A percentile compares a stretch with the other conserved stretches of the same genome.
Evolutionary conservation across 805 yeast genomes (phyloP).

Genomic region (Wickerhamomyces xylosicus): DNA sequence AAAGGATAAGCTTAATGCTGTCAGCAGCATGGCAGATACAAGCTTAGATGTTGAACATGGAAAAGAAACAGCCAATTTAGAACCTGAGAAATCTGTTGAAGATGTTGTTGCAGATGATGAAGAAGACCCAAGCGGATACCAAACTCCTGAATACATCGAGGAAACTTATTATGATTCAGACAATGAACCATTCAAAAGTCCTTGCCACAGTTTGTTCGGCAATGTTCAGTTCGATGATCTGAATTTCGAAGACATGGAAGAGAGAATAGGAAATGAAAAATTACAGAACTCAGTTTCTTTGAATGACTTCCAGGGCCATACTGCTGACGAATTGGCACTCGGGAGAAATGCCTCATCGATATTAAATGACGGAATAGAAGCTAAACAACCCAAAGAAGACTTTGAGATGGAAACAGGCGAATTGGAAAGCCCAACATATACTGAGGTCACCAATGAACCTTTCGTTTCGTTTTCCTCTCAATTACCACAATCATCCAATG

Average conservation of each 20-base stretch:
- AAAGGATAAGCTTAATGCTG: too few relatives aligned
- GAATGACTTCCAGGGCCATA: not conserved
- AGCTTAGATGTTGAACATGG: not conserved
- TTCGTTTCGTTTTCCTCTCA: slow-evolving; percentile 14
- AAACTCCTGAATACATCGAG: slow-evolving; percentile 4
- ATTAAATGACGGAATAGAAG: too few relatives aligned
- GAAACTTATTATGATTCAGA: slow-evolving; percentile 17
- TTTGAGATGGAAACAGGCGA: not conserved
- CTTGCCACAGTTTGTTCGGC: slow-evolving; percentile 17
- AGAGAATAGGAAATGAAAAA: not conserved
- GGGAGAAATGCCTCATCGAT: too few relatives aligned
- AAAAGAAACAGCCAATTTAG: not conserved
- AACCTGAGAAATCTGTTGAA: not conserved
- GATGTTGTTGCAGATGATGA: not conserved
- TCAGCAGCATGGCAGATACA: not conserved
- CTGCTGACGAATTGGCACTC: not conserved
- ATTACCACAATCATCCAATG: not conserved
- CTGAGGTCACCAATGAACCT: slow-evolving; percentile 1
- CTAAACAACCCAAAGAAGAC: not conserved
- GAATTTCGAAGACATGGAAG: not conserved
- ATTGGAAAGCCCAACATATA: slow-evolving; percentile 1
- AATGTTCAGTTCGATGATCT: slow-evolving; percentile 6
- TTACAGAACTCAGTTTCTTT: not conserved
- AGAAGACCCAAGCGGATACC: not conserved
- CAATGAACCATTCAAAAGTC: slow-evolving; percentile 15